phyloP scores from a whole-genome alignment of 176 grass and related monocot genomes.

The Carex parvula region DNA sequence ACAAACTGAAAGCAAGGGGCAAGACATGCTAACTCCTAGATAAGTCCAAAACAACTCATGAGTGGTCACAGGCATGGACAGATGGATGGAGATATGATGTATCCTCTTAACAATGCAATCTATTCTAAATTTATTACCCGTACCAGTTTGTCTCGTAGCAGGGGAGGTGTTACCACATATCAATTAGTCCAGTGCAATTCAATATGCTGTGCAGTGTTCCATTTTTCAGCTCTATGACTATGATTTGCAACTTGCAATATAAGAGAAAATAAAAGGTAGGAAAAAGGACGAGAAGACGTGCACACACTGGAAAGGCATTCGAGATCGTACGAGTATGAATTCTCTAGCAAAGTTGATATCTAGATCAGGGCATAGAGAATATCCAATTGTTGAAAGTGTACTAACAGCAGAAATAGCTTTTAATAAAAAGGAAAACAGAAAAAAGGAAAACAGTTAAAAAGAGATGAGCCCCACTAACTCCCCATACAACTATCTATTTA shows the following conservation, averaged over 20 bases:
- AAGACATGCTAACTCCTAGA: background rate
- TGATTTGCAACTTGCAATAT: background rate
- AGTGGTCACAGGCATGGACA: background rate
- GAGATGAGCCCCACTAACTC: background rate
- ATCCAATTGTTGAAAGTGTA: background rate
- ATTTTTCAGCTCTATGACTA: background rate
- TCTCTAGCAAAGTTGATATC: background rate
- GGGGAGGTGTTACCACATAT: background rate
- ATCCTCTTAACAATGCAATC: background rate
- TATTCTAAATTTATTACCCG: background rate
- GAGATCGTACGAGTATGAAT: background rate
- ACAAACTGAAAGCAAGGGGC: slow-evolving; percentile 14
- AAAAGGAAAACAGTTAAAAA: background rate
- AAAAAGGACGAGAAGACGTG: background rate
- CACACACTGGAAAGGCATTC: background rate
- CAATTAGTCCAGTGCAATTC: background rate
- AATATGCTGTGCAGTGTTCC: background rate
- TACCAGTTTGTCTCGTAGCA: background rate
- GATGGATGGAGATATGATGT: slow-evolving; percentile 12
- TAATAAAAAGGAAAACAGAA: background rate
- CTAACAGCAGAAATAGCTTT: background rate
- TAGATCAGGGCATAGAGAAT: background rate
- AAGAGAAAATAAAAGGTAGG: background rate
- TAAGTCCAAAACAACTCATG: background rate
- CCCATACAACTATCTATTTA: background rate